A percentile compares a stretch with the other conserved stretches of the same genome.
These are phyloP conservation scores for Penicillium sp. DNA, from an alignment of 2,329 filamentous ascomycete species.

Conservation along the genomic window DNA sequence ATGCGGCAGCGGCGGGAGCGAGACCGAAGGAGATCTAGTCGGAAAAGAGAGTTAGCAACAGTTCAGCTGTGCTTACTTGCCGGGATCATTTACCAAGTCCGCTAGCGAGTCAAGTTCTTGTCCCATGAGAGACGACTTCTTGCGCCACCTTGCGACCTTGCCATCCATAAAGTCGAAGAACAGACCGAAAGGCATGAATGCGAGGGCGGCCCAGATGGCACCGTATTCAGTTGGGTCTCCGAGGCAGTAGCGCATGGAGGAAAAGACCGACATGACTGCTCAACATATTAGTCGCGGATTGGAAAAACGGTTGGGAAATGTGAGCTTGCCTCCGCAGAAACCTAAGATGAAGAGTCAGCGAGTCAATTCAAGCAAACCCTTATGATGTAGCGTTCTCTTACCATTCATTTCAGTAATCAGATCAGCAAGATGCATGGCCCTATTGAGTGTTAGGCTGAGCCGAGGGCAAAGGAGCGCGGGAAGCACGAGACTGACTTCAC, in stretches of 20 bases:
- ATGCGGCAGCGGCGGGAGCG: slow-evolving; percentile 81
- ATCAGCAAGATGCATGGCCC: slow-evolving; percentile 52
- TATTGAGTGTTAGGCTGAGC: slow-evolving; percentile 23
- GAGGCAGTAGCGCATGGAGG: slow-evolving; percentile 89
- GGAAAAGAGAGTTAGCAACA: slow-evolving; percentile 10
- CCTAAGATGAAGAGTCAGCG: slow-evolving; percentile 35
- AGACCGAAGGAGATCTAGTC: slow-evolving; percentile 90
- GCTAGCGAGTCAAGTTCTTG: slow-evolving; percentile 95
- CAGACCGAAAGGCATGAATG: slow-evolving; percentile 84
- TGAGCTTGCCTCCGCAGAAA: slow-evolving; percentile 49
- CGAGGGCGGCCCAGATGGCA: slow-evolving; percentile 79
- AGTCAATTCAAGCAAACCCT: not conserved
- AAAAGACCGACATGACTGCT: slow-evolving; percentile 87
- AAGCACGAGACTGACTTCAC: slow-evolving; percentile 42
- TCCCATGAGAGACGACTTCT: slow-evolving; percentile 96
- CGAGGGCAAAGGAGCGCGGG: slow-evolving; percentile 1
- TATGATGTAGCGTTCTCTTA: slow-evolving; percentile 23
- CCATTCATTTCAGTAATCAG: slow-evolving; percentile 53
- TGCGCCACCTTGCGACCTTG: slow-evolving; percentile 91
- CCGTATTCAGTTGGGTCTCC: slow-evolving; percentile 63
- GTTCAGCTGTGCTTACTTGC: not conserved
- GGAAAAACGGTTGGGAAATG: slow-evolving; percentile 4
- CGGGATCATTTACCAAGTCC: slow-evolving; percentile 66
- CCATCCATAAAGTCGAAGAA: slow-evolving; percentile 99
- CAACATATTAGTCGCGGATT: slow-evolving; percentile 19